phyloP scores from a whole-genome alignment of 163 green algal genomes.

The Scenedesmus sp. region DNA sequence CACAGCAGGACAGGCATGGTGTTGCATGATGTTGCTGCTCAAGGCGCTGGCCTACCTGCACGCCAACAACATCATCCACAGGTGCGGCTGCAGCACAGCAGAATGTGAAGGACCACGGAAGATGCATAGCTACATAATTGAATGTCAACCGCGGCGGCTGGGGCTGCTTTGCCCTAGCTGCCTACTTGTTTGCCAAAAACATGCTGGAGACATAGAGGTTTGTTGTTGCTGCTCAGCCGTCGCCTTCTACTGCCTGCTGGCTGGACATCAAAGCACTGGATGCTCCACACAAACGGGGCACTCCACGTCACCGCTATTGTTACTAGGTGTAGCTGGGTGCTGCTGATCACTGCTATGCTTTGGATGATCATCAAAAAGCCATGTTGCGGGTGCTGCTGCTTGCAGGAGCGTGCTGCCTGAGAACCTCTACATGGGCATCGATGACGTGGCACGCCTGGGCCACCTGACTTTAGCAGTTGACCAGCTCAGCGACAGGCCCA shows the following conservation, averaged over 20 bases:
- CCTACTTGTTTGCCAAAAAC: too few species aligned
- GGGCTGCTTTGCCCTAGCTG: too few species aligned
- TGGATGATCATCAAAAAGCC: too few species aligned
- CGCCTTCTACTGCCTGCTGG: too few species aligned
- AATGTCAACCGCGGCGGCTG: too few species aligned
- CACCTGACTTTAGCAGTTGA: slow-evolving; percentile 57
- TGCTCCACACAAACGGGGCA: too few species aligned
- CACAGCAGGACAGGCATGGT: background rate
- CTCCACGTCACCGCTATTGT: too few species aligned
- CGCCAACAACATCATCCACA: slow-evolving; percentile 63
- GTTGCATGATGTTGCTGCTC: slow-evolving; percentile 60
- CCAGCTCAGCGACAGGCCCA: slow-evolving; percentile 55
- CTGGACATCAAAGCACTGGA: too few species aligned
- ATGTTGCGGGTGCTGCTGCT: background rate
- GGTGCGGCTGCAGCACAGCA: slow-evolving; percentile 26
- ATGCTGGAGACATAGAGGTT: too few species aligned
- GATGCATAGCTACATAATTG: too few species aligned
- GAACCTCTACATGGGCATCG: slow-evolving; percentile 63
- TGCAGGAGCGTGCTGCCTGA: slow-evolving; percentile 59
- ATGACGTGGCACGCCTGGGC: slow-evolving; percentile 61
- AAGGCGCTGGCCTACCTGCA: slow-evolving; percentile 16
- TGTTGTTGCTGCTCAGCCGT: too few species aligned
- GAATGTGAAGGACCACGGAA: background rate
- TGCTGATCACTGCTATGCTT: background rate
- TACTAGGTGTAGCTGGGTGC: too few species aligned